These are phyloP conservation scores for Fusarium azukiicola DNA, from an alignment of 2,329 filamentous ascomycete species.

Conservation along the genomic window DNA sequence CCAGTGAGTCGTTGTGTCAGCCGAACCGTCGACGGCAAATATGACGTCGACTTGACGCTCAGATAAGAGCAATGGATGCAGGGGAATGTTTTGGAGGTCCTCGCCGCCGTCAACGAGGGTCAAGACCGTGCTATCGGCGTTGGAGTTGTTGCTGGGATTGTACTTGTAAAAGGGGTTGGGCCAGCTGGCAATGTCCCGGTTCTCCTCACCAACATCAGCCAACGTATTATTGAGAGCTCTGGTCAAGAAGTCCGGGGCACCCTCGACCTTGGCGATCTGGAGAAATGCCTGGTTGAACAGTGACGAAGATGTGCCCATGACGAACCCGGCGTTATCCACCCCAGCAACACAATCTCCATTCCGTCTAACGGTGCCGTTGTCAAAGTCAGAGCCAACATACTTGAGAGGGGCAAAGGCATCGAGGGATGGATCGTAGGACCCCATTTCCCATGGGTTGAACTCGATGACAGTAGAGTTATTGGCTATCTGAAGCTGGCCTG, in stretches of 20 bases:
- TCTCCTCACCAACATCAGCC: conserved; percentile 72
- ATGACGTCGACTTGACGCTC: conserved; percentile 88
- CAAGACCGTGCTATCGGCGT: conserved; percentile 74
- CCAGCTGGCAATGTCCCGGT: conserved; percentile 87
- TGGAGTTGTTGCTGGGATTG: conserved; percentile 78
- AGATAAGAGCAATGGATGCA: conserved; percentile 89
- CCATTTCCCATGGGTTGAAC: conserved; percentile 90
- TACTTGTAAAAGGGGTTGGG: conserved; percentile 89
- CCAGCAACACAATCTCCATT: conserved; percentile 85
- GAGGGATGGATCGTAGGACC: conserved; percentile 86
- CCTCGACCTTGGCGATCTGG: conserved; percentile 65
- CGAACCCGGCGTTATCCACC: conserved; percentile 90
- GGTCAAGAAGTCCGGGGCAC: conserved; percentile 71
- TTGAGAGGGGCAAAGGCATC: conserved; percentile 86
- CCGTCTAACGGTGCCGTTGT: conserved; percentile 76
- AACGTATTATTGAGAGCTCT: conserved; percentile 76
- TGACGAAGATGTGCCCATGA: conserved; percentile 92
- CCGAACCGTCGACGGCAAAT: conserved; percentile 89
- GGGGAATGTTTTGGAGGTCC: conserved; percentile 89
- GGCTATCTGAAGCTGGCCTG: conserved; percentile 77
- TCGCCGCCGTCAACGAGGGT: conserved; percentile 90
- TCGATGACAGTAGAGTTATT: conserved; percentile 87
- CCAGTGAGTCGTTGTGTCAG: conserved; percentile 85
- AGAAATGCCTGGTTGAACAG: conserved; percentile 91
- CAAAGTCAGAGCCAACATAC: conserved; percentile 88